phyloP scores from a whole-genome alignment of 2,329 filamentous ascomycete species.

The Aspergillus hiratsukae region DNA sequence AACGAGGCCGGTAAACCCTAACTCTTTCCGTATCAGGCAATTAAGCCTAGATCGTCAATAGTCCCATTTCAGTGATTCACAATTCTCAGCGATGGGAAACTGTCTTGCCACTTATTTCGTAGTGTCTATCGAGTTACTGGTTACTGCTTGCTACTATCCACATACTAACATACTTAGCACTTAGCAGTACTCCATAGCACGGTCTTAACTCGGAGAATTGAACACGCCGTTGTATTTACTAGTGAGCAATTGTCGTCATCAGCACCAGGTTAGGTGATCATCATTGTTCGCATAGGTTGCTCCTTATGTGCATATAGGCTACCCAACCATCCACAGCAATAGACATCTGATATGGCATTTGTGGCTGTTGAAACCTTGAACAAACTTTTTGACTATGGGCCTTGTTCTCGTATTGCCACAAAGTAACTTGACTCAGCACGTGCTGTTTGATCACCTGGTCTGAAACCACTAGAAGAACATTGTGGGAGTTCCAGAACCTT shows the following conservation, averaged over 20 bases:
- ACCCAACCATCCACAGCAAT: too few relatives aligned
- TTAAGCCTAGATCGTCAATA: not conserved
- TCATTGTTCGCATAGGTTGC: too few relatives aligned
- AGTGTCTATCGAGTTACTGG: too few relatives aligned
- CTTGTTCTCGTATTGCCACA: too few relatives aligned
- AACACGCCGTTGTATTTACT: too few relatives aligned
- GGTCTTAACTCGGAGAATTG: conserved; percentile 1
- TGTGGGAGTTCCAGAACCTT: conserved; percentile 8
- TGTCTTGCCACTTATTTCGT: not conserved
- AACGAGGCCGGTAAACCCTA: not conserved
- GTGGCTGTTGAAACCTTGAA: too few relatives aligned
- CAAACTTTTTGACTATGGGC: too few relatives aligned
- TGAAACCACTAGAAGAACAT: conserved; percentile 34
- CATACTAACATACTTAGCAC: too few relatives aligned
- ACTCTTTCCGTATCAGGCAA: not conserved
- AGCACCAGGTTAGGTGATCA: conserved; percentile 2
- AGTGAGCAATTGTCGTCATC: not conserved
- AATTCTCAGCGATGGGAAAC: too few relatives aligned
- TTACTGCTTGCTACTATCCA: not conserved
- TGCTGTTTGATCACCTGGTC: conserved; percentile 28
- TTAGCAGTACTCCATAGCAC: not conserved
- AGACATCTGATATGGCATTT: too few relatives aligned
- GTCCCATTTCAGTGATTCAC: not conserved
- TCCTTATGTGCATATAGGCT: too few relatives aligned
- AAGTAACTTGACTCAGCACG: conserved; percentile 8